These are phyloP conservation scores for Vigna angularis DNA, from an alignment of 306 rosid genomes.

Conservation along the genomic window DNA sequence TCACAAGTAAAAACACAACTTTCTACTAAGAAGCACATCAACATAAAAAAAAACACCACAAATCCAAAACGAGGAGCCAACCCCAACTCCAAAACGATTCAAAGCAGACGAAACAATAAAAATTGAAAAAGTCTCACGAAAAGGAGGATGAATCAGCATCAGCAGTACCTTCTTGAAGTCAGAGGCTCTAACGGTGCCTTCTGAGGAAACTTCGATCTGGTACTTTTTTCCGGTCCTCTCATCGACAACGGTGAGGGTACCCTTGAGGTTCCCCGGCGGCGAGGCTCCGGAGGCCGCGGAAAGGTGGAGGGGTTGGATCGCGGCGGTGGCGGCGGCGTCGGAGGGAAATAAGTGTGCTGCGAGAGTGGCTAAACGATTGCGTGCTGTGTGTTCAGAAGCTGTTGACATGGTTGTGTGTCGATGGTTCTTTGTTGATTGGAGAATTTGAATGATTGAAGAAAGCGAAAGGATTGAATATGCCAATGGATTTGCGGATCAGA, in stretches of 20 bases:
- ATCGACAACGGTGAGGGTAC: constrained; percentile 70
- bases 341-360: constrained; percentile 65
- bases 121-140: constrained; percentile 25
- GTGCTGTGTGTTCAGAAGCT: constrained; percentile 56
- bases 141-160: not conserved
- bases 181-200: constrained; percentile 75
- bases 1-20: constrained; percentile 8
- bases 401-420: constrained; percentile 44
- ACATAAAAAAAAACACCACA: not conserved
- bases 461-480: constrained; percentile 14
- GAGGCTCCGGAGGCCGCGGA: constrained; percentile 48
- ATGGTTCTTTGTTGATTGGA: not conserved
- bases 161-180: constrained; percentile 76
- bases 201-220: constrained; percentile 63
- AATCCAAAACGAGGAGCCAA: not conserved
- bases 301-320: constrained; percentile 51
- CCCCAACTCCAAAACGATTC: not conserved
- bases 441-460: constrained; percentile 19
- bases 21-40: not conserved
- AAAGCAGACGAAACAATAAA: not conserved
- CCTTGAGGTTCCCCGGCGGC: constrained; percentile 60
- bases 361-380: constrained; percentile 74
- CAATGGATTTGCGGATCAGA: not conserved
- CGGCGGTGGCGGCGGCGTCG: constrained; percentile 42
- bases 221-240: constrained; percentile 78